A percentile compares a stretch with the other conserved stretches of the same genome.
These are phyloP conservation scores for Acer saccharum DNA, from an alignment of 345 rosid species.

Conservation along the genomic window DNA sequence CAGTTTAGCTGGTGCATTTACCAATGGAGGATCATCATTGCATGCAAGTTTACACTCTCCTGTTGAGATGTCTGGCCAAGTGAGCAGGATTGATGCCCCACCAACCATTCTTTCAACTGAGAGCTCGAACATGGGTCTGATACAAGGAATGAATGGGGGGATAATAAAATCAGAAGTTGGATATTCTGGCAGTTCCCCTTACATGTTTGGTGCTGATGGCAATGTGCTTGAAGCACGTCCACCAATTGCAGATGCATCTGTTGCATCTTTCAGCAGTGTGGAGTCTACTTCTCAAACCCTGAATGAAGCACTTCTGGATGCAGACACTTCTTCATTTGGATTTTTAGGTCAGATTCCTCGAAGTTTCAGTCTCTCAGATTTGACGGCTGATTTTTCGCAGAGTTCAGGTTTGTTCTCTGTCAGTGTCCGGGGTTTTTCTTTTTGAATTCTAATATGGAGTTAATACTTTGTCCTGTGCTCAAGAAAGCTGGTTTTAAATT, in stretches of 20 bases:
- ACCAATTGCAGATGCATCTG: constrained; percentile 66
- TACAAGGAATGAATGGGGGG: constrained; percentile 83
- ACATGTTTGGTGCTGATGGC: constrained; percentile 70
- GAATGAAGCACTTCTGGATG: constrained; percentile 69
- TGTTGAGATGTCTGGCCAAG: constrained; percentile 69
- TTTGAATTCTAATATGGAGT: background rate
- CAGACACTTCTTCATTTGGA: constrained; percentile 75
- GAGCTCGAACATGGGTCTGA: constrained; percentile 64
- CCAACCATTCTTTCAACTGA: constrained; percentile 67
- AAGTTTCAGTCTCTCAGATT: constrained; percentile 90
- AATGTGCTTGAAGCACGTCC: constrained; percentile 68
- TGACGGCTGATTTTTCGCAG: constrained; percentile 84
- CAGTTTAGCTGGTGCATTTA: constrained; percentile 55
- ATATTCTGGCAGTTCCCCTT: constrained; percentile 61
- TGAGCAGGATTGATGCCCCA: constrained; percentile 61
- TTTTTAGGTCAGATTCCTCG: constrained; percentile 78
- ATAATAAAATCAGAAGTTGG: constrained; percentile 81
- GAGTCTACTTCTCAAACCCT: constrained; percentile 78
- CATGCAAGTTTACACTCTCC: constrained; percentile 58
- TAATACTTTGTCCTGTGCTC: background rate
- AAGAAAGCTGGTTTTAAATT: background rate
- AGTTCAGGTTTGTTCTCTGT: constrained; percentile 70
- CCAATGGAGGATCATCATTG: constrained; percentile 70
- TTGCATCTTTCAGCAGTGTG: constrained; percentile 68
- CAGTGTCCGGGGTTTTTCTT: background rate